phyloP scores from a whole-genome alignment of 352 stramenopile genomes.

The Pythium aristosporum region DNA sequence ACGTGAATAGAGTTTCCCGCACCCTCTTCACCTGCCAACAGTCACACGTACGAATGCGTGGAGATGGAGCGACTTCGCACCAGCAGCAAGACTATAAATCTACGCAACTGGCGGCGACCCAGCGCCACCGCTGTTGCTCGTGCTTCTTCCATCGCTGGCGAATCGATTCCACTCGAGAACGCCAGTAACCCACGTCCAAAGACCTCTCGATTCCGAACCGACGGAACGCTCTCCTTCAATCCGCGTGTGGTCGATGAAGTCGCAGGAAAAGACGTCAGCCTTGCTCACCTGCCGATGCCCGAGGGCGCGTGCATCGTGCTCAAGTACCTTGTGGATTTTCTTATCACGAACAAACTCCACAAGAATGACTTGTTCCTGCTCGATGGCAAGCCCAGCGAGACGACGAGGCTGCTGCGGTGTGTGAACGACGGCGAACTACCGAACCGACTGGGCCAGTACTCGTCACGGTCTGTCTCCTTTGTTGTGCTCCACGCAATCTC shows the following conservation, averaged over 20 bases:
- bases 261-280: neutral
- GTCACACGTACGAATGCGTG: neutral
- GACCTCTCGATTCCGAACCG: neutral
- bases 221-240: neutral
- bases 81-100: constrained; percentile 12
- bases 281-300: constrained; percentile 22
- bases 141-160: neutral
- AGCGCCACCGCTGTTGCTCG: neutral
- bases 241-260: neutral
- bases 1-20: too few species aligned
- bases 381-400: constrained; percentile 26
- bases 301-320: constrained; percentile 28
- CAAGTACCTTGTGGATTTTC: constrained; percentile 32
- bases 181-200: neutral
- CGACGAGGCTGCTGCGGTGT: constrained; percentile 19
- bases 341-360: constrained; percentile 40
- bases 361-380: constrained; percentile 37
- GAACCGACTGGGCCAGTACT: constrained; percentile 29
- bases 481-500: constrained; percentile 26
- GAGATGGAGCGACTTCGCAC: neutral
- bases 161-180: neutral
- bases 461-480: constrained; percentile 30
- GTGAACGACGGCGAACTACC: constrained; percentile 29
- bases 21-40: neutral
- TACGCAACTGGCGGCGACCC: constrained; percentile 7